A percentile compares a stretch with the other conserved stretches of the same genome.
phyloP scores from a whole-genome alignment of 1,284 basidiomycete genomes.

The Fomitopsis betulina region DNA sequence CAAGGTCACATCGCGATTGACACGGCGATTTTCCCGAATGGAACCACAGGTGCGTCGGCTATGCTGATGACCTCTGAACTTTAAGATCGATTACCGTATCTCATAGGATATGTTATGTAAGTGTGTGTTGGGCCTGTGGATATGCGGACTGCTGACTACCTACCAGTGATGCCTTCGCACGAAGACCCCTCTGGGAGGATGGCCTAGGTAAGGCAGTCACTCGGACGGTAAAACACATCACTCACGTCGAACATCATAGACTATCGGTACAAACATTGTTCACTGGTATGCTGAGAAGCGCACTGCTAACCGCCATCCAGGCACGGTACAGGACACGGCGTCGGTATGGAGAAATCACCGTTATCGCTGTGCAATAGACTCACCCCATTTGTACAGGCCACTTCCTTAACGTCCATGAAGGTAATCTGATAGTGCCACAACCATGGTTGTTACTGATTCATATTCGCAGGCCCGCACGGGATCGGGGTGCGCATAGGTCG shows the following conservation, averaged over 20 bases:
- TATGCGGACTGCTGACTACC: neutral
- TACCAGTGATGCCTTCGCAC: conserved; percentile 78
- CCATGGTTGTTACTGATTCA: neutral
- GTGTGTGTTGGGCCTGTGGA: neutral
- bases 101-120: conserved; percentile 45
- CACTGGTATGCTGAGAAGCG: neutral
- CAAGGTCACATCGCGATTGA: conserved; percentile 96
- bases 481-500: conserved; percentile 76
- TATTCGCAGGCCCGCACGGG: conserved; percentile 68
- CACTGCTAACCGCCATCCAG: conserved; percentile 23
- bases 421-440: conserved; percentile 16
- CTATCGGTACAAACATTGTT: conserved; percentile 23
- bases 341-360: conserved; percentile 40
- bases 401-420: conserved; percentile 93
- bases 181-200: conserved; percentile 86
- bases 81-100: neutral
- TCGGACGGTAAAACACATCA: neutral
- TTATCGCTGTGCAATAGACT: neutral
- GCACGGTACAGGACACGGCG: conserved; percentile 92
- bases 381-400: conserved; percentile 38
- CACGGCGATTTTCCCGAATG: conserved; percentile 79
- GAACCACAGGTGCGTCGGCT: conserved; percentile 67
- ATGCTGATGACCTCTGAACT: neutral
- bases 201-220: conserved; percentile 61
- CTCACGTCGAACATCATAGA: conserved; percentile 18